phyloP scores from a whole-genome alignment of 805 yeast genomes.

The Sungouiella thailandica region DNA sequence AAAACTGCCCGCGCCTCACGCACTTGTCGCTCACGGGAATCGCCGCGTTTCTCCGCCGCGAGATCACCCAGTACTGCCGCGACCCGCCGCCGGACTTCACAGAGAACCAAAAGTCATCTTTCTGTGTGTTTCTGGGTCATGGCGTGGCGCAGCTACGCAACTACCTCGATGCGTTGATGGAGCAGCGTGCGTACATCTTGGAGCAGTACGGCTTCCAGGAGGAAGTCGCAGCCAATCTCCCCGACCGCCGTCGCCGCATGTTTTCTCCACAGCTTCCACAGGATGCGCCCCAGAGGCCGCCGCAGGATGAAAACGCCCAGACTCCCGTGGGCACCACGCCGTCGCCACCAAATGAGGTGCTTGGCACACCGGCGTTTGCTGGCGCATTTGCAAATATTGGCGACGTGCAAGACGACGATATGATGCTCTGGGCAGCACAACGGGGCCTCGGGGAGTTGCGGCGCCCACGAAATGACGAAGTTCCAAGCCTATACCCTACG shows the following conservation, averaged over 20 bases:
- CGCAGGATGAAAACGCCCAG: neutral
- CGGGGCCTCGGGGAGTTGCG: constrained; percentile 25
- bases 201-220: constrained; percentile 13
- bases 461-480: constrained; percentile 2
- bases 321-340: constrained; percentile 3
- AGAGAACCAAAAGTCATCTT: constrained; percentile 74
- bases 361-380: constrained; percentile 10
- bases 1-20: constrained; percentile 79
- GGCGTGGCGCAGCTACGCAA: constrained; percentile 78
- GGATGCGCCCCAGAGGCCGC: too few relatives aligned
- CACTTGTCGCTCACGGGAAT: constrained; percentile 93
- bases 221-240: constrained; percentile 4
- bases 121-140: constrained; percentile 90
- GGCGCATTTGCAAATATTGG: neutral
- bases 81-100: constrained; percentile 91
- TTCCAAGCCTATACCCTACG: constrained; percentile 1
- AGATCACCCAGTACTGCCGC: constrained; percentile 81
- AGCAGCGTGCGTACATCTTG: constrained; percentile 13
- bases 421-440: constrained; percentile 20
- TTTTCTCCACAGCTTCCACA: neutral
- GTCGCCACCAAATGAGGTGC: constrained; percentile 8
- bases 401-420: constrained; percentile 10
- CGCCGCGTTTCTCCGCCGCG: constrained; percentile 79
- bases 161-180: constrained; percentile 44
- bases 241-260: constrained; percentile 5